Evolutionary conservation across 139 green algal species (phyloP).

Genomic region (Coccomyxa sp.): DNA sequence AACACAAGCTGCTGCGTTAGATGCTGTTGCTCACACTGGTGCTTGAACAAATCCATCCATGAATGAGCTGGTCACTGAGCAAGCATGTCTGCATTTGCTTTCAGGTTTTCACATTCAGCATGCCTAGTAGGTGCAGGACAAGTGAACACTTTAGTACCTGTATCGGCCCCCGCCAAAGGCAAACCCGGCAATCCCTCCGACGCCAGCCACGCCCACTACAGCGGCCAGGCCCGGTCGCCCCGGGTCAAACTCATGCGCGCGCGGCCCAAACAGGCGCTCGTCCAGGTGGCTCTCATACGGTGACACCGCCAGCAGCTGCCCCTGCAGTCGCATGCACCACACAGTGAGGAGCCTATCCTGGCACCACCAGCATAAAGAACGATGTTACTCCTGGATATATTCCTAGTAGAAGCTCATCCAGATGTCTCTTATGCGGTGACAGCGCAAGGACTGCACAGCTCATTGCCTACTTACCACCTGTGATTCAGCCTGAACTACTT

Average conservation of each 20-base stretch:
- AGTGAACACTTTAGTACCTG: conserved; percentile 8
- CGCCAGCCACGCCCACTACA: conserved; percentile 31
- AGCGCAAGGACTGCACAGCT: too few species aligned
- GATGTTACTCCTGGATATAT: too few species aligned
- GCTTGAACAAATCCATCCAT: background rate
- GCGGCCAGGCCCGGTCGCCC: conserved; percentile 26
- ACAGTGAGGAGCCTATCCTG: too few species aligned
- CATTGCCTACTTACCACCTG: too few species aligned
- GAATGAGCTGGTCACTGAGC: background rate
- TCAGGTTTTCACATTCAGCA: too few species aligned
- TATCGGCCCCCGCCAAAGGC: conserved; percentile 48
- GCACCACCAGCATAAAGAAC: too few species aligned
- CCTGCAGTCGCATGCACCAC: conserved; percentile 21
- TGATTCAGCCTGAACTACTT: too few species aligned
- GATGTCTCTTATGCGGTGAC: too few species aligned
- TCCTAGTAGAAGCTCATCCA: too few species aligned
- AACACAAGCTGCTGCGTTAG: too few species aligned
- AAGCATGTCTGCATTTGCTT: background rate
- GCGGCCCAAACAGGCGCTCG: conserved; percentile 30
- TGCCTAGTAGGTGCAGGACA: too few species aligned
- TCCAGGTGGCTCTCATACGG: conserved; percentile 58
- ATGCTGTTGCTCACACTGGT: too few species aligned
- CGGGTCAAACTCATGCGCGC: conserved; percentile 29
- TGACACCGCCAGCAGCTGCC: conserved; percentile 57
- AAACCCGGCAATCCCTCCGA: conserved; percentile 45